phyloP scores from a whole-genome alignment of 306 rosid genomes.

The Mucuna pruriens region DNA sequence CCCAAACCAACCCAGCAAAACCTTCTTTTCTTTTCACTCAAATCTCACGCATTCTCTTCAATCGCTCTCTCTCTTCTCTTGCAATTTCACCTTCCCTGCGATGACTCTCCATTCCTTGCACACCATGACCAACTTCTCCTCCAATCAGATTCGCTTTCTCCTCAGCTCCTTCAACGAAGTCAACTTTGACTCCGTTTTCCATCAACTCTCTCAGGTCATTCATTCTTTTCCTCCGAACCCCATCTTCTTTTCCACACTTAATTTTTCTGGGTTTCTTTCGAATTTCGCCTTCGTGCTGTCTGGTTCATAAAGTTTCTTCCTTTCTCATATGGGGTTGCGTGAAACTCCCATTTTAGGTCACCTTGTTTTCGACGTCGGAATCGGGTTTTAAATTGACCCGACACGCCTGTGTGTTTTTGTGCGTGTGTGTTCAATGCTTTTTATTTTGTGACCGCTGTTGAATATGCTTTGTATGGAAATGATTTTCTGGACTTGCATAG shows the following conservation, averaged over 20 bases:
- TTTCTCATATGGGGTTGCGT: neutral
- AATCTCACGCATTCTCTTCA: neutral
- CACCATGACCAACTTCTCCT: conserved; percentile 67
- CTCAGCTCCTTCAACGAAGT: conserved; percentile 73
- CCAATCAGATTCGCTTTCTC: conserved; percentile 85
- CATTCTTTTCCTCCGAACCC: neutral
- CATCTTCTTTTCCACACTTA: neutral
- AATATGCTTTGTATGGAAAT: neutral
- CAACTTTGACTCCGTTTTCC: conserved; percentile 77
- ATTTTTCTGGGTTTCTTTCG: conserved; percentile 35
- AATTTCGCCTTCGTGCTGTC: neutral
- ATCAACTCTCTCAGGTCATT: conserved; percentile 74
- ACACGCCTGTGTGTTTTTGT: neutral
- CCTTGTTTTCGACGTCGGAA: neutral
- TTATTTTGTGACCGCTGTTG: neutral
- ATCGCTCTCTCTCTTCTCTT: neutral
- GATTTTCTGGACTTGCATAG: neutral
- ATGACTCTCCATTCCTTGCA: neutral
- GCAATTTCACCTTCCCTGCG: neutral
- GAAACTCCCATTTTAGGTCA: neutral
- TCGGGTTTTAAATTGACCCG: neutral
- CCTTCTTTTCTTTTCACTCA: neutral
- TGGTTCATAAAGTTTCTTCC: conserved; percentile 12
- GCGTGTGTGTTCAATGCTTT: neutral
- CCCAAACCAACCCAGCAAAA: neutral